Base-by-base conservation (phyloP, 192 early-diverging fungal species). In the Chytriomyces sp. region DNA sequence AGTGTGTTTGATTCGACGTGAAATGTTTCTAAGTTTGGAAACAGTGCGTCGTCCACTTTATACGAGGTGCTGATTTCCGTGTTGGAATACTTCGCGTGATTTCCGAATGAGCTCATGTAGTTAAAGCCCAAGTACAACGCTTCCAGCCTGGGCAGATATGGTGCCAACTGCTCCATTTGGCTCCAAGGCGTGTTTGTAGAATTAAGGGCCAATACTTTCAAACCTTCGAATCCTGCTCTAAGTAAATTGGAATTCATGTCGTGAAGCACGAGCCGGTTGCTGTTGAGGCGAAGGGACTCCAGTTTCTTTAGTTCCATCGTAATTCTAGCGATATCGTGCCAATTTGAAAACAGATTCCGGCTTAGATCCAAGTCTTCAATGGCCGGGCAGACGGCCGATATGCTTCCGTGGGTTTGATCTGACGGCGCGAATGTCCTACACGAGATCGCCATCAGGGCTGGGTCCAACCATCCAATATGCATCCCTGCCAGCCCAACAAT, bases 281-380 rank as follows among this genome's bases (percentile, higher is more conserved):
- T 63, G 10, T 79, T 73, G 18, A 87, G 64, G 23, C 83, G 78
- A 26, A 87, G 72, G 43, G 82, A 82, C 45, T 69, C 64, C 6
- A 87, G 50, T 0, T 61, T 8, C 20, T 67, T 61, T 7, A 87
- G 50, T 49, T 86, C 79, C 3, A 20, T 5, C 61, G 72, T 77
- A 53, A 87, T 86, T 23, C 65, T 65, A 26, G 81, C 82, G 5
- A 84, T 82, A 13, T 79, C 80, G 9, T 46, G 47, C 82, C 81
- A 87, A 1, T 47, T 24, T 4, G 23, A 24, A 23, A 87, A 67
- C 70, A 87, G 63, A 57, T 81, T 84, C 11, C 83, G 23, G 20
- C 85, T 86, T 53, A 87, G 49, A 77, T 87, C 84, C 57, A 87
- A 64, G 71, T 87, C 86, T 26, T 68, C 68, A 13, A 87, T 81